Evolutionary conservation across 2,329 filamentous ascomycete species (phyloP).

Genomic region (Apiospora sp.): DNA sequence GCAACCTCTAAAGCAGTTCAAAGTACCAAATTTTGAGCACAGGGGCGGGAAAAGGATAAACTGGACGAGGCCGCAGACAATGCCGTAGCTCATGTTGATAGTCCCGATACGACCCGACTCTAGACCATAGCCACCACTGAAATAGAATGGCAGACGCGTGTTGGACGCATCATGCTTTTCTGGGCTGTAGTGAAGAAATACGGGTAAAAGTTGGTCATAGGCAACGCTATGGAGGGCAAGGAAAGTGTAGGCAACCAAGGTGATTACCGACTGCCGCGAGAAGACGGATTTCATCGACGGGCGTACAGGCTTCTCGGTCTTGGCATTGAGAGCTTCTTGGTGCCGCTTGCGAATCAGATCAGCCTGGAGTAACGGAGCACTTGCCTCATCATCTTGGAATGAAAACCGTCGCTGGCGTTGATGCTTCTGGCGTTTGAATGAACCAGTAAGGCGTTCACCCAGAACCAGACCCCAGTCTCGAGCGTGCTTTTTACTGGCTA

Average conservation of each 20-base stretch:
- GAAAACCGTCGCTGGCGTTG: slow-evolving; percentile 51
- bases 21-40: slow-evolving; percentile 75
- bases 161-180: slow-evolving; percentile 65
- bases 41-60: slow-evolving; percentile 85
- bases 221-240: slow-evolving; percentile 84
- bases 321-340: slow-evolving; percentile 30
- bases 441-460: slow-evolving; percentile 69
- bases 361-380: slow-evolving; percentile 60
- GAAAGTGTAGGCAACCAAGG: slow-evolving; percentile 80
- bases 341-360: slow-evolving; percentile 37
- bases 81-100: slow-evolving; percentile 84
- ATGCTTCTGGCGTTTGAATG: slow-evolving; percentile 39
- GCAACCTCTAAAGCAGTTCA: slow-evolving; percentile 76
- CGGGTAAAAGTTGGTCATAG: slow-evolving; percentile 87
- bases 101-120: slow-evolving; percentile 79
- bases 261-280: slow-evolving; percentile 75
- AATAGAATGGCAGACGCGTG: slow-evolving; percentile 77
- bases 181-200: slow-evolving; percentile 82
- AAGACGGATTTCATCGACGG: slow-evolving; percentile 60
- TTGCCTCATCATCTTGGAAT: slow-evolving; percentile 64
- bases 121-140: slow-evolving; percentile 81
- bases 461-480: slow-evolving; percentile 79
- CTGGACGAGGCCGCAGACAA: slow-evolving; percentile 82
- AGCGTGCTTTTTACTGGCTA: slow-evolving; percentile 72
- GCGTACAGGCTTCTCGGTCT: slow-evolving; percentile 33